These are phyloP conservation scores for Kluyveromyces nonfermentans DNA, from an alignment of 805 yeast species.

Conservation along the genomic window DNA sequence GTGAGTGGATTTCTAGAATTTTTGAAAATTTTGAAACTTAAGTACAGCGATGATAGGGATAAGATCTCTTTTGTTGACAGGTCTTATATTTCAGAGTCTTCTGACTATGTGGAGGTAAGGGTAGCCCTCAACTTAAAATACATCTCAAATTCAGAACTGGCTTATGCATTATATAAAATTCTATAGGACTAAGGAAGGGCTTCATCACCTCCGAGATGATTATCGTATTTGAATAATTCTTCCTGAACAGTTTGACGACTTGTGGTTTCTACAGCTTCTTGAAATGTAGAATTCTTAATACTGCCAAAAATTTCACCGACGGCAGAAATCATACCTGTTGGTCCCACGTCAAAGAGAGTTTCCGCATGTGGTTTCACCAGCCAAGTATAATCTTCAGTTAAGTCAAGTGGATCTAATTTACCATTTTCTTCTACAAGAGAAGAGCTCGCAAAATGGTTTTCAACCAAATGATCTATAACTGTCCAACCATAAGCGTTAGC, in stretches of 20 bases:
- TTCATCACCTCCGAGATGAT: constrained; percentile 1
- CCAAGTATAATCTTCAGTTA: constrained; percentile 38
- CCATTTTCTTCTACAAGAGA: constrained; percentile 9
- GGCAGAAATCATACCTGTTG: constrained; percentile 60
- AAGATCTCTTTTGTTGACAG: constrained; percentile 12
- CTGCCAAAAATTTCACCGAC: constrained; percentile 49
- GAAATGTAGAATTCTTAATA: constrained; percentile 22
- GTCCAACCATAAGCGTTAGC: constrained; percentile 83
- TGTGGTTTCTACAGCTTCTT: constrained; percentile 9
- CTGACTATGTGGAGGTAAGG: constrained; percentile 1
- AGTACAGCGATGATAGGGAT: constrained; percentile 15
- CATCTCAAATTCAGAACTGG: constrained; percentile 27
- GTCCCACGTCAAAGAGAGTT: constrained; percentile 45
- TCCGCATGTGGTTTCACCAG: constrained; percentile 32
- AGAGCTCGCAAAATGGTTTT: constrained; percentile 43
- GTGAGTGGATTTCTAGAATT: constrained; percentile 19
- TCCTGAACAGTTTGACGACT: constrained; percentile 6
- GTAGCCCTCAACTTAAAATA: constrained; percentile 2
- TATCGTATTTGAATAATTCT: constrained; percentile 7
- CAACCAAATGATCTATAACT: constrained; percentile 59
- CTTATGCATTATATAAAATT: constrained; percentile 31
- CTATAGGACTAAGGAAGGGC: constrained; percentile 2
- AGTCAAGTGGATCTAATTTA: constrained; percentile 6
- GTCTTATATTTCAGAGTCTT: constrained; percentile 13
- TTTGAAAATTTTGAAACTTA: constrained; percentile 22